These are phyloP conservation scores for Bipolaris zeicola DNA, from an alignment of 2,329 filamentous ascomycete species.

Conservation along the genomic window DNA sequence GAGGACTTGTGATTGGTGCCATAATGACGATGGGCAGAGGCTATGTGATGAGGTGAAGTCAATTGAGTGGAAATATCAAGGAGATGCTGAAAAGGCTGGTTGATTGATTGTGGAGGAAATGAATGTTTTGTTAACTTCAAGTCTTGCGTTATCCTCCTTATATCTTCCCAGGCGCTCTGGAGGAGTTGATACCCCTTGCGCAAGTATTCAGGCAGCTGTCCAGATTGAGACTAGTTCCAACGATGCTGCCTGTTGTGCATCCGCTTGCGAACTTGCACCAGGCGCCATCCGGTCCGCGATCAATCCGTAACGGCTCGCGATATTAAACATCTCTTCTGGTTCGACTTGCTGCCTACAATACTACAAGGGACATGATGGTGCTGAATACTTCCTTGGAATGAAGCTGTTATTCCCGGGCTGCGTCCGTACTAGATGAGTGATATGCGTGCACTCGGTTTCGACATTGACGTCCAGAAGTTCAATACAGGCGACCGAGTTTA, in stretches of 20 bases:
- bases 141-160: not conserved
- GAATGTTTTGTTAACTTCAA: not conserved
- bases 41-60: not conserved
- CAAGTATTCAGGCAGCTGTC: constrained; percentile 2
- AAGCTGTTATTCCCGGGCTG: not conserved
- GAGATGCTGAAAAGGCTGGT: not conserved
- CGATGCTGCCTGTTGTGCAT: constrained; percentile 1
- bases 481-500: no score
- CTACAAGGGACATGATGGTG: not conserved
- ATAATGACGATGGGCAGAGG: not conserved
- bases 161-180: not conserved
- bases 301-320: no score
- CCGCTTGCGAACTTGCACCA: not conserved
- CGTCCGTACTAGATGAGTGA: not conserved
- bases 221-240: constrained; percentile 1
- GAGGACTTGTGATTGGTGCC: constrained; percentile 8
- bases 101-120: not conserved
- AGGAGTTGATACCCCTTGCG: not conserved
- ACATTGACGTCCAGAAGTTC: no score
- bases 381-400: not conserved
- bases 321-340: not conserved
- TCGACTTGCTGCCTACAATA: not conserved
- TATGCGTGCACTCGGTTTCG: not conserved
- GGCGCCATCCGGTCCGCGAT: not conserved
- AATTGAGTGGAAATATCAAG: not conserved